phyloP scores from a whole-genome alignment of 2,329 filamentous ascomycete species.

The Clarireedia paspali region DNA sequence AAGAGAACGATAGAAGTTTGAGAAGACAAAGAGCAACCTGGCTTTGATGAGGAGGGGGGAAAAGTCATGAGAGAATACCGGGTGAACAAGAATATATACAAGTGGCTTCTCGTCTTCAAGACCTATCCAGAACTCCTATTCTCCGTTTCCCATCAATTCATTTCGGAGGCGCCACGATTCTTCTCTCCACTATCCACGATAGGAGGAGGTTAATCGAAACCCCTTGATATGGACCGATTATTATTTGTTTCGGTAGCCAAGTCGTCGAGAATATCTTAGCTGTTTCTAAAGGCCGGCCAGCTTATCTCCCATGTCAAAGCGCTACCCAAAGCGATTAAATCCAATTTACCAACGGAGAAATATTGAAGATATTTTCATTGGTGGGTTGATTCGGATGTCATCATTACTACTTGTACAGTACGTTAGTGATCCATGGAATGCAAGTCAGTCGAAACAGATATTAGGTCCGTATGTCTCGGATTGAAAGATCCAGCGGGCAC shows the following conservation, averaged over 20 bases:
- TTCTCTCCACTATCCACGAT: no score
- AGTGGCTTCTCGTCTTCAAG: background rate
- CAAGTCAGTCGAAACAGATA: no score
- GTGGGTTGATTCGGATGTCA: background rate
- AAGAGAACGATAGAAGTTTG: conserved; percentile 3
- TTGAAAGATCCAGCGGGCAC: background rate
- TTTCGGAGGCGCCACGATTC: no score
- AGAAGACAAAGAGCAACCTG: background rate
- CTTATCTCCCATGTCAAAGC: background rate
- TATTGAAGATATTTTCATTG: background rate
- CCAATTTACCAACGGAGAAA: background rate
- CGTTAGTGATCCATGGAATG: no score
- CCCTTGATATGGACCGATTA: no score
- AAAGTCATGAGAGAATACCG: background rate
- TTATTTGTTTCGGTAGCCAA: background rate
- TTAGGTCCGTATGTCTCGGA: background rate
- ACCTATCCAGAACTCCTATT: no score
- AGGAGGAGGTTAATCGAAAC: no score
- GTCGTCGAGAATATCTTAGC: conserved; percentile 4
- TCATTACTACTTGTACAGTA: no score
- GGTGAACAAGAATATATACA: background rate
- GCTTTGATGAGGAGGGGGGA: background rate
- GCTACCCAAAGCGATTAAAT: background rate
- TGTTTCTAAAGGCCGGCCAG: background rate
- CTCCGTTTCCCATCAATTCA: no score